Evolutionary conservation across 768 basidiomycete genomes (phyloP), one percentile per base, ranked within the genome.

Genomic region (Xanthoconium purpureum): DNA sequence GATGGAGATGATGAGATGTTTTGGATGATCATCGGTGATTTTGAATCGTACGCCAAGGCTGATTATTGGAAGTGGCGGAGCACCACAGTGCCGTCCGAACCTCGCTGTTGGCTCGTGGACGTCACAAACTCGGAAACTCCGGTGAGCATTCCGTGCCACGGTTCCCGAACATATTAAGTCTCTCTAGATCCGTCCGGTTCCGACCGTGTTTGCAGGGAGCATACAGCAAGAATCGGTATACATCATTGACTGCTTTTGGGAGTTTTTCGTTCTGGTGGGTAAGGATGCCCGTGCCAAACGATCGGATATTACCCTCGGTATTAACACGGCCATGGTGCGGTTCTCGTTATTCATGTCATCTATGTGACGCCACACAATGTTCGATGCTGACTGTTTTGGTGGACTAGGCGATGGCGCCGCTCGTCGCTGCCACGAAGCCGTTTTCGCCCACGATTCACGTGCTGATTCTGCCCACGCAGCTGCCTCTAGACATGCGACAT

Each of bases 11-110:
- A 91, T 52, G 88, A 91, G 56, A 84, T 91, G 81, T 91, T 94
- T 66, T 91, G 91, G 88, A 85, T 89, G 83, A 80, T 89, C 37
- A 76, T 93, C 3, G 91, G 91, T n/a, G 82, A 89, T 24, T 78
- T 83, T 3, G 80, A 80, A 2, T 59, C 63, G 5, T 91, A 85
- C 66, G 89, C 89, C 4, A 84, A 80, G 42, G 91, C 91, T 1
- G 83, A 92, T 61, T 87, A 92, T 68, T 94, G 91, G 91, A 80
- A 69, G 65, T 94, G 89, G 88, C 80, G 87, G 62, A 70, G 71
- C 28, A 67, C 63, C 17, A 69, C 74, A n/a, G 52, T 66, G 40
- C 65, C 67, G 8, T 63, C 69, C 8, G 77, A 80, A 46, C 82
- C 88, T 38, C 75, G 76, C 24, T 72, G 86, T 18, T 92, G 88